Evolutionary conservation across 2,329 filamentous ascomycete species (phyloP).

Genomic region (Monosporascus sp.): DNA sequence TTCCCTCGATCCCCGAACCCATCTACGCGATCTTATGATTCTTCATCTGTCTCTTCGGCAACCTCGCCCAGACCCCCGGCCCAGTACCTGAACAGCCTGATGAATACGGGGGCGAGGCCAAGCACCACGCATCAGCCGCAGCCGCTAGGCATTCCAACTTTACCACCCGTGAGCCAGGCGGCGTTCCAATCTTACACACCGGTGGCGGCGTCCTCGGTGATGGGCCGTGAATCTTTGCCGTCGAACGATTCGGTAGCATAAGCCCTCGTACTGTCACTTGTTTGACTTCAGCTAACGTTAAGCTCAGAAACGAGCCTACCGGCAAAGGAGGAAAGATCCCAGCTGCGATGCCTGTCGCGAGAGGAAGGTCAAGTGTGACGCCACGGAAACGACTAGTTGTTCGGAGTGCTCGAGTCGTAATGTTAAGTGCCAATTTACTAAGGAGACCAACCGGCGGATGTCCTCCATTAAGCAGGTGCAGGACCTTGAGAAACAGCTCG

Average conservation of each 20-base stretch:
- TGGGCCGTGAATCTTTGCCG: slow-evolving; percentile 57
- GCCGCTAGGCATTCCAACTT: slow-evolving; percentile 47
- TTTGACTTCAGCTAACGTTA: slow-evolving; percentile 44
- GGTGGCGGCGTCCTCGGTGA: slow-evolving; percentile 42
- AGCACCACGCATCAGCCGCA: slow-evolving; percentile 46
- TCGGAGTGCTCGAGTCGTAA: slow-evolving; percentile 96
- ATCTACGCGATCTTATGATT: slow-evolving; percentile 59
- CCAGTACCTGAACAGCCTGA: slow-evolving; percentile 48
- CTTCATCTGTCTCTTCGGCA: slow-evolving; percentile 58
- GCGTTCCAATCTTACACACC: slow-evolving; percentile 51
- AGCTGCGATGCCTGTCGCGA: slow-evolving; percentile 97
- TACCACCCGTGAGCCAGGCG: slow-evolving; percentile 41
- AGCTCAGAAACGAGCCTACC: slow-evolving; percentile 90
- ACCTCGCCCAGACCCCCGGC: slow-evolving; percentile 53
- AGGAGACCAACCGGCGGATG: slow-evolving; percentile 97
- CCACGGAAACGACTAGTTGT: slow-evolving; percentile 91
- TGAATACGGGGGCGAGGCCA: slow-evolving; percentile 47
- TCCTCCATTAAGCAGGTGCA: slow-evolving; percentile 99
- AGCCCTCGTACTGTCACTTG: slow-evolving; percentile 44
- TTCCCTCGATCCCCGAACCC: slow-evolving; percentile 59
- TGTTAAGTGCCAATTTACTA: slow-evolving; percentile 97
- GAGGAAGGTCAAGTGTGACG: slow-evolving; percentile 82
- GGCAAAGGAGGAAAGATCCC: slow-evolving; percentile 91
- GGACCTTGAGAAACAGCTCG: slow-evolving; percentile 89
- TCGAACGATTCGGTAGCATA: slow-evolving; percentile 53